Evolutionary conservation across 345 rosid species (phyloP), one percentile per base, ranked within the genome.

Genomic region (Hypericum androsaemum): DNA sequence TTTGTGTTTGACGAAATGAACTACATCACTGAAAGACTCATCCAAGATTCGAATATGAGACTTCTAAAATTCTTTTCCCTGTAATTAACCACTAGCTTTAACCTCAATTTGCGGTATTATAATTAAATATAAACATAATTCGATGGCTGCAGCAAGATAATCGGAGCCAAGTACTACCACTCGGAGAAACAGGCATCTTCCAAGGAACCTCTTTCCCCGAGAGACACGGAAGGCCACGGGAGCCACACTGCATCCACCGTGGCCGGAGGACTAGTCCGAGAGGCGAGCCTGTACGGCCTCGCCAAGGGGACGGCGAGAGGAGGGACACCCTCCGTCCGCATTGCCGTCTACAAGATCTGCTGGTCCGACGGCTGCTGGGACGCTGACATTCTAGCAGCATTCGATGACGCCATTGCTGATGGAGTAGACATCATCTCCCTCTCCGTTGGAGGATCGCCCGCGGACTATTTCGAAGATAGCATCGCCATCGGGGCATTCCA

Each of bases 341-440:
- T 44, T 16, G 47, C 47, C n/a, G 12, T 44, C 47, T 44, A 44
- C 47, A 44, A 44, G 15, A 16, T 44, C 2, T 44, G 47, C 12
- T 44, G 47, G 47, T 12, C 12, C 14, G 47, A 44, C 14, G 13
- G 47, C n/a, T 44, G 47, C 47, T 44, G 15, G 15, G 47, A 44
- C 14, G 47, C 12, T 12, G 47, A 44, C 13, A 44, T 44, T 6
- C 47, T 44, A 12, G 47, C 47, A 7, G 47, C 47, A 12, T 44
- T 44, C 47, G 47, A 44, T 12, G 47, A 44, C 12, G 47, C 47
- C 47, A 44, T 44, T 5, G 69, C 74, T 2, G 74, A 69, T 64
- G 69, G 74, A 10, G 74, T 60, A 12, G 66, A 69, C 54, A 64
- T 69, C 45, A 11, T 69, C 42, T 69, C 74, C 0, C 37, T 60